A percentile compares a stretch with the other conserved stretches of the same genome.
phyloP scores from a whole-genome alignment of 352 stramenopile species.

The Phytophthora pistaciae region DNA sequence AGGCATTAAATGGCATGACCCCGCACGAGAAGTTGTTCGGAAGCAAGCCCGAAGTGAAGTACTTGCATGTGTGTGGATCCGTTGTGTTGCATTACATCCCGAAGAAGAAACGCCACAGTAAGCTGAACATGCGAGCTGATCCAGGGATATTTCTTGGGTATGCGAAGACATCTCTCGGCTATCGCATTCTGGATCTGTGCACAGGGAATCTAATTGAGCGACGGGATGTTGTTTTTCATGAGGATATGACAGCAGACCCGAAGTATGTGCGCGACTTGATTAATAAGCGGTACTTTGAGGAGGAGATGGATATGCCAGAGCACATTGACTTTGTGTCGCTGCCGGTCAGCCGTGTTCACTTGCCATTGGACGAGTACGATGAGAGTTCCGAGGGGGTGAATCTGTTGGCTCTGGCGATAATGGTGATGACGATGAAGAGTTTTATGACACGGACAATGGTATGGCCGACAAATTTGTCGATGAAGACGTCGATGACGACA shows the following conservation, averaged over 20 bases:
- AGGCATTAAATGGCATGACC: slow-evolving; percentile 5
- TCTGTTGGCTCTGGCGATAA: too few species aligned
- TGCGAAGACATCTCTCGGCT: slow-evolving; percentile 3
- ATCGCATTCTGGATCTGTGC: slow-evolving; percentile 3
- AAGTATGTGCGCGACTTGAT: too few species aligned
- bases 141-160: slow-evolving; percentile 6
- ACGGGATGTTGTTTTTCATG: slow-evolving; percentile 8
- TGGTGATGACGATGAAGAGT: too few species aligned
- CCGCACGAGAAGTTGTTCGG: slow-evolving; percentile 8
- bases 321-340: too few species aligned
- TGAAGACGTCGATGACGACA: not conserved
- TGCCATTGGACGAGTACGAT: too few species aligned
- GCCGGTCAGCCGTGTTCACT: too few species aligned
- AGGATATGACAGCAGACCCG: slow-evolving; percentile 1
- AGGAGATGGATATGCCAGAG: too few species aligned
- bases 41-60: slow-evolving; percentile 4
- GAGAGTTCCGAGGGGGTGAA: too few species aligned
- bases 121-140: slow-evolving; percentile 3
- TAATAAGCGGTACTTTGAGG: too few species aligned
- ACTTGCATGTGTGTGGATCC: slow-evolving; percentile 12
- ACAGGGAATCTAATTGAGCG: slow-evolving; percentile 9
- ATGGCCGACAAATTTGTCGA: not conserved
- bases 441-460: not conserved
- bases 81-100: slow-evolving; percentile 11
- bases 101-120: slow-evolving; percentile 1